Evolutionary conservation across 2,329 filamentous ascomycete species (phyloP).

Genomic region (Exophiala sp.): DNA sequence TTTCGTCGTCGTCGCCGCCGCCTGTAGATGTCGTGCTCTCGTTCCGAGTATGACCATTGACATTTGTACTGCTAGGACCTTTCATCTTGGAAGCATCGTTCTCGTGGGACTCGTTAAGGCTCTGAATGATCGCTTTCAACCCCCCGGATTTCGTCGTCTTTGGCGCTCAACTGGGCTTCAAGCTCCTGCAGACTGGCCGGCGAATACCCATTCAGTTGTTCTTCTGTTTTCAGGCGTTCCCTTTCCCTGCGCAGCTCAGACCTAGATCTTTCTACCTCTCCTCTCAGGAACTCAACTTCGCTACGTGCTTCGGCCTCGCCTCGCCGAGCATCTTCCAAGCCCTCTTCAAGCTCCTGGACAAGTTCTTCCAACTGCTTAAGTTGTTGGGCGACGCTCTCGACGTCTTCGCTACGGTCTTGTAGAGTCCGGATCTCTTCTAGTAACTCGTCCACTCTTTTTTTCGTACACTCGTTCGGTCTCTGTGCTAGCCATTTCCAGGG

Average conservation of each 20-base stretch:
- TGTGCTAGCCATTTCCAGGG: constrained; percentile 86
- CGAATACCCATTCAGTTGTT: constrained; percentile 31
- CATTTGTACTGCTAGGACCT: constrained; percentile 19
- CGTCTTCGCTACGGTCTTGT: constrained; percentile 71
- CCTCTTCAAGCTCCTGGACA: constrained; percentile 94
- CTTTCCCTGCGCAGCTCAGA: constrained; percentile 82
- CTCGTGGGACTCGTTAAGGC: constrained; percentile 68
- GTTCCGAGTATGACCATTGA: constrained; percentile 3
- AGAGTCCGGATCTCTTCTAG: constrained; percentile 77
- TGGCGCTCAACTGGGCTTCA: constrained; percentile 62
- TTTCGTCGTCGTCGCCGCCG: constrained; percentile 44
- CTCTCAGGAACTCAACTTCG: constrained; percentile 90
- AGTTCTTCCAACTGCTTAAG: constrained; percentile 93
- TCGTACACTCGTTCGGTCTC: constrained; percentile 96
- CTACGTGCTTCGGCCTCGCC: constrained; percentile 93
- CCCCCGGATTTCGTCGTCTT: constrained; percentile 96
- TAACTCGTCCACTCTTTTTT: constrained; percentile 50
- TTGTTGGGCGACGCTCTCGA: constrained; percentile 83
- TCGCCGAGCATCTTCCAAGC: constrained; percentile 84
- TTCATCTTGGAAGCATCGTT: constrained; percentile 30
- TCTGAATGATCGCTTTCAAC: constrained; percentile 96
- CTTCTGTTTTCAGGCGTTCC: constrained; percentile 63
- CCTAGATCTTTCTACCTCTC: constrained; percentile 86
- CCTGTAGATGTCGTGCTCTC: background rate
- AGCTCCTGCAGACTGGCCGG: constrained; percentile 26